These are phyloP conservation scores for Mycothermus thermophilus DNA, from an alignment of 495 filamentous ascomycete species.

Conservation along the genomic window DNA sequence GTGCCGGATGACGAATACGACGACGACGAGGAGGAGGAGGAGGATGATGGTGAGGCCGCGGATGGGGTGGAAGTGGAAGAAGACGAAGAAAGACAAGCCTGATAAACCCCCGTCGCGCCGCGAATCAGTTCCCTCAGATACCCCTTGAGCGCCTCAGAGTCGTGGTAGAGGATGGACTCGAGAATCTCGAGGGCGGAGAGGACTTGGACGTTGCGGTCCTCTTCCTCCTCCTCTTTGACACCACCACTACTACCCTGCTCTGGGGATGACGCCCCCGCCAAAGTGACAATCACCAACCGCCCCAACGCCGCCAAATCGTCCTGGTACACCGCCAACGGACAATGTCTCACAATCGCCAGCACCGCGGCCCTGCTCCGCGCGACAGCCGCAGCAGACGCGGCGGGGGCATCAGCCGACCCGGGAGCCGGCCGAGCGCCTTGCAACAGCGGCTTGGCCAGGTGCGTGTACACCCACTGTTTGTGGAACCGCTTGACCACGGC, in stretches of 20 bases:
- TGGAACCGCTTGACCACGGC: slow-evolving; percentile 19
- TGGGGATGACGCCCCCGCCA: no score
- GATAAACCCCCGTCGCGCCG: slow-evolving; percentile 18
- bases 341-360: no score
- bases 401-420: neutral
- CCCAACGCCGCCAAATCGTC: slow-evolving; percentile 24
- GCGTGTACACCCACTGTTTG: slow-evolving; percentile 23
- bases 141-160: slow-evolving; percentile 20
- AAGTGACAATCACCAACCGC: slow-evolving; percentile 18
- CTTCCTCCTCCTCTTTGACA: no score
- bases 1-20: no score
- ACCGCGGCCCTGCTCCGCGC: no score
- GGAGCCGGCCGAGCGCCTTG: slow-evolving; percentile 11
- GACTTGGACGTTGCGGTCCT: slow-evolving; percentile 10
- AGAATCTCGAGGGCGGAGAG: slow-evolving; percentile 26
- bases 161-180: slow-evolving; percentile 23
- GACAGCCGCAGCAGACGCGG: no score
- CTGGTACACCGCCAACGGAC: slow-evolving; percentile 28
- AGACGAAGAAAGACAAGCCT: no score
- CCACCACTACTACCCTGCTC: no score
- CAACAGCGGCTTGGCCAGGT: slow-evolving; percentile 18
- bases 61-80: no score
- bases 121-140: slow-evolving; percentile 25
- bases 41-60: no score
- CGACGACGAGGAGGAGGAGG: no score